Evolutionary conservation across 2,329 filamentous ascomycete genomes (phyloP).

Genomic region (Metarhizium guizhouense): DNA sequence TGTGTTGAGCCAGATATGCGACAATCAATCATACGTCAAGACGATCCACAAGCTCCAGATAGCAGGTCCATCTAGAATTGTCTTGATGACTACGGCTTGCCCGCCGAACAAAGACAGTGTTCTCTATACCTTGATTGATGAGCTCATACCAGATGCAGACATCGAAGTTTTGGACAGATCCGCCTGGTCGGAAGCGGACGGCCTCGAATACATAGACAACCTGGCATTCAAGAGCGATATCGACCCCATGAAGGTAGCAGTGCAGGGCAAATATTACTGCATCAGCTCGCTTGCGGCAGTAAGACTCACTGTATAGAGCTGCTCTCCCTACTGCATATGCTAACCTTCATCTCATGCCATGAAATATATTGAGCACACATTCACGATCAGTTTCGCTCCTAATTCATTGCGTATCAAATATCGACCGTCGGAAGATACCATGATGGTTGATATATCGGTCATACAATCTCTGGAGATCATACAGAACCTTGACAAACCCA

Average conservation of each 20-base stretch:
- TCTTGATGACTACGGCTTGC: slow-evolving; percentile 66
- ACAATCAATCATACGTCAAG: slow-evolving; percentile 84
- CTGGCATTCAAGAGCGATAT: slow-evolving; percentile 75
- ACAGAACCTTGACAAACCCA: slow-evolving; percentile 70
- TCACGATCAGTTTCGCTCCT: slow-evolving; percentile 46
- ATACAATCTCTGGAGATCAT: slow-evolving; percentile 83
- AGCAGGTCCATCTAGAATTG: slow-evolving; percentile 68
- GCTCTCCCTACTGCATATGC: background rate
- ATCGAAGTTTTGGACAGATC: slow-evolving; percentile 56
- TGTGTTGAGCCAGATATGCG: slow-evolving; percentile 81
- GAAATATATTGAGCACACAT: slow-evolving; percentile 67
- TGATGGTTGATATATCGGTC: slow-evolving; percentile 91
- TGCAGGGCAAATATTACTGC: slow-evolving; percentile 78
- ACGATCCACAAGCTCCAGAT: slow-evolving; percentile 82
- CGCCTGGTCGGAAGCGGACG: slow-evolving; percentile 74
- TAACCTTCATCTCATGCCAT: slow-evolving; percentile 48
- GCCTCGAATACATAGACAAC: slow-evolving; percentile 67
- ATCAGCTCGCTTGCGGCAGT: slow-evolving; percentile 81
- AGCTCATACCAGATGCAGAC: slow-evolving; percentile 30
- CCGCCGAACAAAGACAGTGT: slow-evolving; percentile 60
- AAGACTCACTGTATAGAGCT: slow-evolving; percentile 22
- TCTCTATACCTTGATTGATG: slow-evolving; percentile 63
- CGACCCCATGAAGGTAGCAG: slow-evolving; percentile 69
- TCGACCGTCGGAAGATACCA: slow-evolving; percentile 79
- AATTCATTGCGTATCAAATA: slow-evolving; percentile 62